Evolutionary conservation across 257 asterid genomes (phyloP), one percentile per base, ranked within the genome.

Genomic region (Scutellaria baicalensis): DNA sequence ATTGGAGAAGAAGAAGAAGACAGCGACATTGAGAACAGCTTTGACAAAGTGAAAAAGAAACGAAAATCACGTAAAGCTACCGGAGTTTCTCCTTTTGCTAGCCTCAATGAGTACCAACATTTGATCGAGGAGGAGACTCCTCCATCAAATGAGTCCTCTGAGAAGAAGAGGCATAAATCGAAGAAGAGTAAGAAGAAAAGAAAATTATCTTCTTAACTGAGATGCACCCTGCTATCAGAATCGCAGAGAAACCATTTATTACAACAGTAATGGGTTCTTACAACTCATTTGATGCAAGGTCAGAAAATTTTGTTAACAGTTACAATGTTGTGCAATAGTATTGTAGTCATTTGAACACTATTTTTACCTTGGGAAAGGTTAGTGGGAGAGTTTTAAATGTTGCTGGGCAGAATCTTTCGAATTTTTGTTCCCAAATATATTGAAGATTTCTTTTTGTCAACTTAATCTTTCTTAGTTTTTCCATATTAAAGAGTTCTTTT

Each of bases 51-150:
- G 73, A 92, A 71, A 51, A 79, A 72, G 77, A 92, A 83, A 72
- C 72, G 73, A 36, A 92, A 85, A 76, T 33, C 82, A 1, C 52
- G 55, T 6, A 63, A 43, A 9, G 73, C 14, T 27, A n/a, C 75
- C 20, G 80, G 81, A 3, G 83, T 73, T 33, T 87, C 97, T 6
- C 95, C 96, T 0, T 89, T 90, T 40, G 95, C 94, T 0, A 86
- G 88, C 76, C 78, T 87, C 8, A 96, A 89, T 40, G 93, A 89
- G 6, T 92, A 87, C 27, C 73, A 75, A 68, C 95, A 92, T 80
- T 72, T 89, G 77, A 72, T 89, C 40, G 78, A 82, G 27, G 87
- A 79, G 4, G 79, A 14, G 0, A 18, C n/a, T 56, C 58, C 79
- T 21, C 51, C 73, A 12, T 9, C 52, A 0, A 42, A 78, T 4